A percentile compares a stretch with the other conserved stretches of the same genome.
Conservation (phyloP, 2,329 filamentous ascomycete species). For the Ascochyta pisi region DNA sequence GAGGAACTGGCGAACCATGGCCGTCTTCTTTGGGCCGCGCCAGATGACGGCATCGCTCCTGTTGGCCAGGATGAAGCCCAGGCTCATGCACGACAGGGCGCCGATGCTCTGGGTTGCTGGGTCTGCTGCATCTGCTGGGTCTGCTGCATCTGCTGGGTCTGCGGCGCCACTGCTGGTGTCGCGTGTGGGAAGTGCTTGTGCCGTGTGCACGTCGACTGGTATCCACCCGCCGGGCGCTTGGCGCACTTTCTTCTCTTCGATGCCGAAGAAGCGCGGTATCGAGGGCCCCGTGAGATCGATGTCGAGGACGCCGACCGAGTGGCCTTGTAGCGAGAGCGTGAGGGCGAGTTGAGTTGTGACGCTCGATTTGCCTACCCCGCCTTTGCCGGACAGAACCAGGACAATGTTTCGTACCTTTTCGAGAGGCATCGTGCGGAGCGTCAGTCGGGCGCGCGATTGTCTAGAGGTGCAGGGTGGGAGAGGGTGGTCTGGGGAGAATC, state of each 20-base stretch:
- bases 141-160: background rate
- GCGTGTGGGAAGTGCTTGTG: conserved; percentile 41
- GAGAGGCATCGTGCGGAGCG: conserved; percentile 66
- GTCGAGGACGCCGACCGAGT: conserved; percentile 93
- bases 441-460: conserved; percentile 32
- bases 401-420: conserved; percentile 78
- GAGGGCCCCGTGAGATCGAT: conserved; percentile 96
- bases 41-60: conserved; percentile 94
- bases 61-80: conserved; percentile 85
- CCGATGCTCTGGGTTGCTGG: conserved; percentile 56
- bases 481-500: background rate
- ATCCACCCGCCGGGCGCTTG: conserved; percentile 93
- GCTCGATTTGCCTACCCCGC: conserved; percentile 96
- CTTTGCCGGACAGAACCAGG: conserved; percentile 92
- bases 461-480: background rate
- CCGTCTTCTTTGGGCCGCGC: conserved; percentile 98
- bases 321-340: conserved; percentile 81
- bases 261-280: conserved; percentile 91
- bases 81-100: conserved; percentile 82
- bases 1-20: conserved; percentile 97
- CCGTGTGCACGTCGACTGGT: conserved; percentile 81
- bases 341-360: conserved; percentile 96
- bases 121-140: conserved; percentile 1
- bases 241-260: conserved; percentile 86
- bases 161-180: conserved; percentile 15